phyloP scores from a whole-genome alignment of 768 basidiomycete genomes.

The Gymnopilus dilepis region DNA sequence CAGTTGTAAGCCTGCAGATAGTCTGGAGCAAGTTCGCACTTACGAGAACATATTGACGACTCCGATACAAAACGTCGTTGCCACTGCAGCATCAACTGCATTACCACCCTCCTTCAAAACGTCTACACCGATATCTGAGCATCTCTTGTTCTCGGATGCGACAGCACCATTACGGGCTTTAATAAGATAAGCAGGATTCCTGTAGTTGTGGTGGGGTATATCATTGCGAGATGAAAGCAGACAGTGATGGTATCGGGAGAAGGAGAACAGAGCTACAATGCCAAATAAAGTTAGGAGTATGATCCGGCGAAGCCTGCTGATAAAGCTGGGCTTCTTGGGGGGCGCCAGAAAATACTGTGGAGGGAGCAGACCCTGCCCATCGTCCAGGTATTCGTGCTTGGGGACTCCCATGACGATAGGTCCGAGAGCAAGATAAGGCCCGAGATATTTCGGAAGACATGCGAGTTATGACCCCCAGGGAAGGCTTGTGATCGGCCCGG shows the following conservation, averaged over 20 bases:
- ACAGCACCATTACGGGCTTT: conserved; percentile 82
- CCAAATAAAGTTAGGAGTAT: conserved; percentile 7
- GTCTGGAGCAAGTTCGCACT: conserved; percentile 32
- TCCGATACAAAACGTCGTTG: conserved; percentile 77
- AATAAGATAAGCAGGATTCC: conserved; percentile 53
- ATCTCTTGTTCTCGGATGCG: conserved; percentile 84
- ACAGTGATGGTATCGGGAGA: conserved; percentile 1
- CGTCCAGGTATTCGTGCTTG: background rate
- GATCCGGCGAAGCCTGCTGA: background rate
- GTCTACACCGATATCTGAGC: conserved; percentile 84
- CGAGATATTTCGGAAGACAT: background rate
- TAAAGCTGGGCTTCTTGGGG: background rate
- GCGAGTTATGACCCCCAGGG: too few species aligned
- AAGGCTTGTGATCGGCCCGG: conserved; percentile 8
- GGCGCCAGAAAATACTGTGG: background rate
- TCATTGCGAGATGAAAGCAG: background rate
- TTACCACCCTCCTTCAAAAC: conserved; percentile 84
- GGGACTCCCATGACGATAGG: conserved; percentile 7
- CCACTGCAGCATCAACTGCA: conserved; percentile 88
- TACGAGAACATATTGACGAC: conserved; percentile 92
- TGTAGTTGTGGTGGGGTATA: conserved; percentile 2
- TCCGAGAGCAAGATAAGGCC: background rate
- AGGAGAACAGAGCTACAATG: background rate
- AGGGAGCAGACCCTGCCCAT: conserved; percentile 7
- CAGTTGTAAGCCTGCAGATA: background rate